Conservation (phyloP, 345 rosid genomes). For the Noccaea bulbosa region DNA sequence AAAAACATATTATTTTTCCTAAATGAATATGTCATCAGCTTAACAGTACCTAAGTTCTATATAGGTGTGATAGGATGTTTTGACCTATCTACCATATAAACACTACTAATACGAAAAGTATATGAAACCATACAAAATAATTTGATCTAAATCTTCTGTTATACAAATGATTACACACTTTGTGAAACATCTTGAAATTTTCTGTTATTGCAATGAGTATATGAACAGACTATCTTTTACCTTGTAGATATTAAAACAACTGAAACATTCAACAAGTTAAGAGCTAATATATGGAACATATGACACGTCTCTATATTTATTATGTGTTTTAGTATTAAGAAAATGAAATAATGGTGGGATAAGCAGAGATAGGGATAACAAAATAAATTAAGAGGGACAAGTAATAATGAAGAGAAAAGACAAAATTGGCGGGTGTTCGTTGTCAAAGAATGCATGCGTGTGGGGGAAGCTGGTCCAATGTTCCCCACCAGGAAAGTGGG, state of each 20-base stretch:
- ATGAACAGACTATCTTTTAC: neutral
- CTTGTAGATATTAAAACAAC: neutral
- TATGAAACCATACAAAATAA: neutral
- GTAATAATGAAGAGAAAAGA: slow-evolving; percentile 39
- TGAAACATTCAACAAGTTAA: neutral
- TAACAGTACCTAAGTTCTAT: neutral
- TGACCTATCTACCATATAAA: neutral
- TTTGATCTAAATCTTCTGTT: neutral
- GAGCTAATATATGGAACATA: neutral
- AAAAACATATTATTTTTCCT: neutral
- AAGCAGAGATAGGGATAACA: slow-evolving; percentile 25
- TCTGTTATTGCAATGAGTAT: too few relatives aligned
- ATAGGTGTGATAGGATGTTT: neutral
- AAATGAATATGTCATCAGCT: neutral
- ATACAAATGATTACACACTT: neutral
- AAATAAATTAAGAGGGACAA: neutral
- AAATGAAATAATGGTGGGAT: neutral
- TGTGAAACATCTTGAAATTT: neutral
- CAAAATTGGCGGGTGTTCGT: slow-evolving; percentile 39
- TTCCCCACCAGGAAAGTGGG: slow-evolving; percentile 33
- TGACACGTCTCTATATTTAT: neutral
- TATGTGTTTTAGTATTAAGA: neutral
- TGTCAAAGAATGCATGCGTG: slow-evolving; percentile 46
- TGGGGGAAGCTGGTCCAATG: slow-evolving; percentile 42
- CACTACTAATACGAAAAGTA: neutral